These are phyloP conservation scores for Lentinus tigrinus DNA, from an alignment of 768 basidiomycete genomes.

Conservation along the genomic window DNA sequence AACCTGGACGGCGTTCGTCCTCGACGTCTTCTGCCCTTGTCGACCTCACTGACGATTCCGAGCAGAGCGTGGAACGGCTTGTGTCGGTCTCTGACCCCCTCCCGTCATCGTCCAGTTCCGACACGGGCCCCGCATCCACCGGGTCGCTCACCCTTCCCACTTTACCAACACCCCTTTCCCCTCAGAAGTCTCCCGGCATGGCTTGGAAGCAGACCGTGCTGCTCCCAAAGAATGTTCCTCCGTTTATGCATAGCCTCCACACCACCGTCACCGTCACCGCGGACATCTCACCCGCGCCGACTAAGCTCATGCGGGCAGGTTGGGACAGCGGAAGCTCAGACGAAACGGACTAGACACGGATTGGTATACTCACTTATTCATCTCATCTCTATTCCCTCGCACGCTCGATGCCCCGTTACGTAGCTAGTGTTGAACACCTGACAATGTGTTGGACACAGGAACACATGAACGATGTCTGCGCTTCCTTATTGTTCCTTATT, in stretches of 20 bases:
- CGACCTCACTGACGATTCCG: constrained; percentile 20
- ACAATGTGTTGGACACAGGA: constrained; percentile 20
- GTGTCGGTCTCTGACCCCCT: constrained; percentile 15
- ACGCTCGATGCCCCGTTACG: neutral
- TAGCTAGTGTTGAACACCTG: constrained; percentile 5
- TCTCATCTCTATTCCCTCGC: neutral
- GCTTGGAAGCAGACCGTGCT: constrained; percentile 26
- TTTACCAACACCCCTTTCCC: neutral
- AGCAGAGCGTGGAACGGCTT: constrained; percentile 25
- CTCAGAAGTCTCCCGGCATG: constrained; percentile 23
- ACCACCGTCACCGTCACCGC: constrained; percentile 16
- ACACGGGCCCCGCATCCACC: constrained; percentile 3
- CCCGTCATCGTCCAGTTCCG: constrained; percentile 2
- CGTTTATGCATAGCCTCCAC: neutral
- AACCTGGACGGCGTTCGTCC: constrained; percentile 14
- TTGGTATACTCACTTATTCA: neutral
- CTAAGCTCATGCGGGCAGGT: constrained; percentile 16
- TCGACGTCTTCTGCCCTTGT: constrained; percentile 14
- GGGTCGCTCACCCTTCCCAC: constrained; percentile 7
- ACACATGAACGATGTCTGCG: constrained; percentile 12
- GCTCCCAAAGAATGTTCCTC: constrained; percentile 18
- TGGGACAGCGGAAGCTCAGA: constrained; percentile 22
- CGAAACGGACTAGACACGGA: constrained; percentile 18
- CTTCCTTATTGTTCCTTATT: constrained; percentile 25
- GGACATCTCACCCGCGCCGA: constrained; percentile 19